Conservation (phyloP, 306 rosid genomes). For the Malus sieversii region DNA sequence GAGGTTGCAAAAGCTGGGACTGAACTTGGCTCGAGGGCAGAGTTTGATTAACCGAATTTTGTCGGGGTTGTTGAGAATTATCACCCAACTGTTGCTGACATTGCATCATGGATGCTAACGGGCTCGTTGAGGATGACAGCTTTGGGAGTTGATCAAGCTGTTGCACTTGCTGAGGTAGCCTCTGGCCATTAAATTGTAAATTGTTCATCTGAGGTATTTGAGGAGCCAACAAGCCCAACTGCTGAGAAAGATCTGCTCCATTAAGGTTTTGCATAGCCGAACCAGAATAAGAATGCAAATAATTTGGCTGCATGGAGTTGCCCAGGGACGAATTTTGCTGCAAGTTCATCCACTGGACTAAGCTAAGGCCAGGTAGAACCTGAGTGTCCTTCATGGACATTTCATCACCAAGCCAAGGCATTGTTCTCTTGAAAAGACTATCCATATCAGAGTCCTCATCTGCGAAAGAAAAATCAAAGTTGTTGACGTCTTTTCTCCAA, state of each 20-base stretch:
- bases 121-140: slow-evolving; percentile 37
- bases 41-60: slow-evolving; percentile 49
- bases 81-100: slow-evolving; percentile 57
- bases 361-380: slow-evolving; percentile 67
- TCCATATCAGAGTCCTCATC: slow-evolving; percentile 80
- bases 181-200: slow-evolving; percentile 48
- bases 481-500: background rate
- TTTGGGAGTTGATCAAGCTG: slow-evolving; percentile 72
- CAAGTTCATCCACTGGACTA: slow-evolving; percentile 98
- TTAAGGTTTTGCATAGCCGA: slow-evolving; percentile 59
- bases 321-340: slow-evolving; percentile 67
- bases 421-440: slow-evolving; percentile 56
- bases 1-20: slow-evolving; percentile 66
- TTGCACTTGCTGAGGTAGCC: slow-evolving; percentile 61
- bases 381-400: slow-evolving; percentile 76
- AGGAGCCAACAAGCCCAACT: slow-evolving; percentile 55
- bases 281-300: slow-evolving; percentile 53
- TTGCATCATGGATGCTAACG: slow-evolving; percentile 46
- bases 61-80: slow-evolving; percentile 44
- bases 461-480: slow-evolving; percentile 26
- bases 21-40: slow-evolving; percentile 56
- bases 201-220: slow-evolving; percentile 64
- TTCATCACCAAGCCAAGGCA: slow-evolving; percentile 92
- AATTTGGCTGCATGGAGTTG: slow-evolving; percentile 64
- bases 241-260: slow-evolving; percentile 62